Base-by-base conservation (phyloP, 2,329 filamentous ascomycete genomes). In the Apiospora marii region DNA sequence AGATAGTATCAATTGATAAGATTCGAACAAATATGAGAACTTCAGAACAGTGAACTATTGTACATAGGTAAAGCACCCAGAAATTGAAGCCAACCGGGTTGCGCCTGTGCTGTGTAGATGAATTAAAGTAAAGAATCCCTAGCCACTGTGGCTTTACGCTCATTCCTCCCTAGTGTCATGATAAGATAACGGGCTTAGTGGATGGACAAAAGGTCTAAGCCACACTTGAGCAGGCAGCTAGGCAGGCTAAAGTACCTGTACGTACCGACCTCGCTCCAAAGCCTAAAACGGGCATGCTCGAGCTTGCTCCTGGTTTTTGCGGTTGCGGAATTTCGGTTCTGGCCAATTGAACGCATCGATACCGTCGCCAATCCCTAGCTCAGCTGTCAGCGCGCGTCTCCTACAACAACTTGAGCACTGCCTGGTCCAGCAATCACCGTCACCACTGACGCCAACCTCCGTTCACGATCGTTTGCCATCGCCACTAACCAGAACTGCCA, bases 121-220 rank as follows among this genome's bases (percentile, higher is more conserved):
- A 61, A 61, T 64, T 64, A 37, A 64, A 64, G 58, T 41, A 22
- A 41, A 14, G 58, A 64, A 34, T 4, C 3, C 49, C 34, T 41
- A 64, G 58, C 58, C 58, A 64, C 58, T 37, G 58, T 64, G 58
- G 58, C 58, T 64, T 19, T 19, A 58, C 10, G 27, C 27, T 58
- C 24, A 34, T 34, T 58, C 16, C 49, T 13, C 3, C 22, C 6
- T 49, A 14, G 10, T 10, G 8, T 24, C 24, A 22, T 12, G 49
- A 27, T 51, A n/a, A 49, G 46, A 49, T 49, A 49, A n/a, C 6
- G n/a, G n/a, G n/a, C 7, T n/a, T 49, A n/a, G 46, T n/a, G 46
- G 51, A 10, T n/a, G 46, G 51, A 10, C 27, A 58, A 58, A 34
- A 27, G 6, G 19, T 3, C n/a, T 58, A 34, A 58, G 51, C 51